Evolutionary conservation across 1,284 basidiomycete genomes (phyloP).

Genomic region (Inonotus obliquus): DNA sequence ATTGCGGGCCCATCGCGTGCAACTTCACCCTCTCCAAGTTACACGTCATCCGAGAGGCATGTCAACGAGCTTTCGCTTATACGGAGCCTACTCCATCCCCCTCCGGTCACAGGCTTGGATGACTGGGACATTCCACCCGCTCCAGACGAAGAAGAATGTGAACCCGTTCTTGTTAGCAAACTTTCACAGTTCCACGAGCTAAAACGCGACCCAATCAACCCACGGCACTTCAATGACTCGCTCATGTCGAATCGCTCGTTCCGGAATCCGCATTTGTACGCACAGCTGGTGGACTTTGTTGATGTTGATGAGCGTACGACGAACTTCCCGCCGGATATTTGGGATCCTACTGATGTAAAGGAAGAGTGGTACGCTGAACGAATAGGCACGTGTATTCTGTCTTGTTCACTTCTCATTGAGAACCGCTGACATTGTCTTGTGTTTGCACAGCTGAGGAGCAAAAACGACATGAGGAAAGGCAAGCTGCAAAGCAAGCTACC

Average conservation of each 20-base stretch:
- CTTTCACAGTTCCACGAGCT: slow-evolving; percentile 70
- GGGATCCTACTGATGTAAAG: slow-evolving; percentile 62
- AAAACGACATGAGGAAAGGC: slow-evolving; percentile 54
- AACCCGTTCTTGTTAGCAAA: slow-evolving; percentile 67
- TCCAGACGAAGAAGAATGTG: slow-evolving; percentile 44
- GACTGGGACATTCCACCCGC: slow-evolving; percentile 80
- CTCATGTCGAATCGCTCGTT: slow-evolving; percentile 88
- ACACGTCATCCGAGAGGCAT: slow-evolving; percentile 5
- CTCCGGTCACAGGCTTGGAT: slow-evolving; percentile 52
- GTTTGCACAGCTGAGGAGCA: slow-evolving; percentile 39
- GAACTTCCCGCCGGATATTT: slow-evolving; percentile 68
- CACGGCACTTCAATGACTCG: slow-evolving; percentile 93
- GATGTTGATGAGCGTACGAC: slow-evolving; percentile 82
- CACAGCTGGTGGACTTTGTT: slow-evolving; percentile 89
- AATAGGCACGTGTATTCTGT: slow-evolving; percentile 47
- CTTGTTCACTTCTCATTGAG: background rate
- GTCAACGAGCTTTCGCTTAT: slow-evolving; percentile 48
- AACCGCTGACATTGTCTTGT: background rate
- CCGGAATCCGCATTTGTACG: slow-evolving; percentile 91
- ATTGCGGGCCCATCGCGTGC: background rate
- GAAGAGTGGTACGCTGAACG: slow-evolving; percentile 65
- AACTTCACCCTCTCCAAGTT: slow-evolving; percentile 2
- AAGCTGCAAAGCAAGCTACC: slow-evolving; percentile 41
- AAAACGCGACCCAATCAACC: slow-evolving; percentile 54
- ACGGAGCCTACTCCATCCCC: slow-evolving; percentile 53